Percentiles rank a stretch among this genome's conserved stretches.
phyloP scores from a whole-genome alignment of 1,139 yeast genomes.

The Protomyces inouyei region DNA sequence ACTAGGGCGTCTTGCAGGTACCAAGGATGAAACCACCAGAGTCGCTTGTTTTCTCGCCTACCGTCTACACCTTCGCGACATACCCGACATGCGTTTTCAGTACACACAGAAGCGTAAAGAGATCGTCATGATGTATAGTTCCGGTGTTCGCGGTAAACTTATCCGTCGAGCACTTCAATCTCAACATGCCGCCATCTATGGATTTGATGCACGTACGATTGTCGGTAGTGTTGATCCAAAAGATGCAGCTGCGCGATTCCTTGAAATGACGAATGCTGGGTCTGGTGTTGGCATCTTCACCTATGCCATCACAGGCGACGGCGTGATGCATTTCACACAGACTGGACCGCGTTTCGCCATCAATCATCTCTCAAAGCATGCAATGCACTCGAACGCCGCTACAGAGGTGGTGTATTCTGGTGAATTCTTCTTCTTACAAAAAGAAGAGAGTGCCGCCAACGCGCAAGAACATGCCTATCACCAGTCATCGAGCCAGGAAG shows the following conservation, averaged over 20 bases:
- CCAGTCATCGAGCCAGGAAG: neutral
- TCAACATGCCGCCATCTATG: conserved; percentile 24
- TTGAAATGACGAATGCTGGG: conserved; percentile 24
- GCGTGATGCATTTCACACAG: conserved; percentile 22
- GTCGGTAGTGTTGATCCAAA: conserved; percentile 17
- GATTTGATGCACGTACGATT: conserved; percentile 17
- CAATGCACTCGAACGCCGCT: conserved; percentile 26
- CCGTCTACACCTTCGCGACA: conserved; percentile 21
- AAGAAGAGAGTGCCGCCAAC: neutral
- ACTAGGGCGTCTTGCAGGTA: conserved; percentile 17
- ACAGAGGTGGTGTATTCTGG: conserved; percentile 26
- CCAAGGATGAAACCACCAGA: conserved; percentile 1
- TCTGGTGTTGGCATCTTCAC: conserved; percentile 13
- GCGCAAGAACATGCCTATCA: conserved; percentile 4
- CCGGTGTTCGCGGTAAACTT: conserved; percentile 13
- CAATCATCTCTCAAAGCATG: conserved; percentile 23
- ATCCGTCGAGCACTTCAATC: conserved; percentile 17
- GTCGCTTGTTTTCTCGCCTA: conserved; percentile 17
- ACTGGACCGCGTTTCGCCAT: conserved; percentile 23
- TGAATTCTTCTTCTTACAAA: conserved; percentile 20
- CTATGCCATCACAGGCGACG: conserved; percentile 22
- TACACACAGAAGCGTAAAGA: conserved; percentile 13
- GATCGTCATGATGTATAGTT: conserved; percentile 22
- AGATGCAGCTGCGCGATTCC: conserved; percentile 20
- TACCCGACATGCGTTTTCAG: conserved; percentile 17